phyloP scores from a whole-genome alignment of 208 protist species.

The Hexamita inflata region DNA sequence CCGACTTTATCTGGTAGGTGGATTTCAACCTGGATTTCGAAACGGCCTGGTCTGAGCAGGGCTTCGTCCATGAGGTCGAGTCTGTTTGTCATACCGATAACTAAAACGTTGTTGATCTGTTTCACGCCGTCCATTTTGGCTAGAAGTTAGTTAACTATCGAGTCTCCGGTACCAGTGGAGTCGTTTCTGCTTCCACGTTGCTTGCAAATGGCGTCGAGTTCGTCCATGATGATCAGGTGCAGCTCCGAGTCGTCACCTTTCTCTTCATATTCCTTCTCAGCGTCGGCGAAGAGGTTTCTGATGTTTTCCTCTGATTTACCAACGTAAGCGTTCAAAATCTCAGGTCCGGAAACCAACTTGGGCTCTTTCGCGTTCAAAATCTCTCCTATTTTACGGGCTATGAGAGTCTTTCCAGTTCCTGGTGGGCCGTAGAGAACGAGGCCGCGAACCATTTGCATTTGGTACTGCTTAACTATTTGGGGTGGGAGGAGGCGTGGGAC shows the following conservation, averaged over 20 bases:
- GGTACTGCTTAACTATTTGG: background rate
- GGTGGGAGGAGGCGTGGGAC: conserved; percentile 29
- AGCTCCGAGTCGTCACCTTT: conserved; percentile 78
- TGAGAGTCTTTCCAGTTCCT: conserved; percentile 97
- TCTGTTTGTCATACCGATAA: conserved; percentile 98
- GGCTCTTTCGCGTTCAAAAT: conserved; percentile 69
- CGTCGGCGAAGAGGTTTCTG: conserved; percentile 90
- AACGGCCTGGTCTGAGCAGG: conserved; percentile 86
- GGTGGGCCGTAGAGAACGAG: conserved; percentile 39
- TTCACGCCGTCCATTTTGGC: conserved; percentile 97
- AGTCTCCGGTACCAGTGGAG: conserved; percentile 84
- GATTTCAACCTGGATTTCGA: conserved; percentile 81
- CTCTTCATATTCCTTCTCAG: conserved; percentile 69
- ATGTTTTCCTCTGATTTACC: conserved; percentile 95
- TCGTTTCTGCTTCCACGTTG: conserved; percentile 66
- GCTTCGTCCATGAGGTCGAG: conserved; percentile 97
- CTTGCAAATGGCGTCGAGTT: conserved; percentile 68
- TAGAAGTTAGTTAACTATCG: conserved; percentile 97
- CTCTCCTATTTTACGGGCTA: conserved; percentile 96
- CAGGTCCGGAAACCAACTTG: conserved; percentile 48
- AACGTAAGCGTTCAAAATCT: conserved; percentile 95
- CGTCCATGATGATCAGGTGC: conserved; percentile 99
- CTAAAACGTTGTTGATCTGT: conserved; percentile 92
- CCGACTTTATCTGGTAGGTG: conserved; percentile 86
- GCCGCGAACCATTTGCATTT: conserved; percentile 15